These are phyloP conservation scores for Liquidambar formosana DNA, from an alignment of 164 flowering plant genomes.

Conservation along the genomic window DNA sequence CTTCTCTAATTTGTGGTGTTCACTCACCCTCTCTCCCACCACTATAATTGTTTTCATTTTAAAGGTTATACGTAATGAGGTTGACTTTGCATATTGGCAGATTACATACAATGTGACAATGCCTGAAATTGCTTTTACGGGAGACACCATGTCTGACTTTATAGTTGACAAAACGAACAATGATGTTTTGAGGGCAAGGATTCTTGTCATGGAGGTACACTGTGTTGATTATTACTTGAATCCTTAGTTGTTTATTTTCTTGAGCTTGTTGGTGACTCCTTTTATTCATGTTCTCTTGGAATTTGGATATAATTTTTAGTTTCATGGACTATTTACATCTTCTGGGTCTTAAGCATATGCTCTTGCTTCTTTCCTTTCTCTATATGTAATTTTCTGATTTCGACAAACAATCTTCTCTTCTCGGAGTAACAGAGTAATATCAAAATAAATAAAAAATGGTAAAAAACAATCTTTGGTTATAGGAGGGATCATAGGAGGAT, in stretches of 20 bases:
- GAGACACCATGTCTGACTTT: slow-evolving; percentile 92
- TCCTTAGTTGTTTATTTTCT: background rate
- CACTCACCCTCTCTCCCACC: background rate
- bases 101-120: slow-evolving; percentile 64
- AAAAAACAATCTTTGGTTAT: background rate
- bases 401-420: background rate
- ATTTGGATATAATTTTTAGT: background rate
- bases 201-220: slow-evolving; percentile 88
- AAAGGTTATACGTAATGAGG: background rate
- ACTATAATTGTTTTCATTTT: background rate
- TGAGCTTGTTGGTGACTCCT: background rate
- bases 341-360: background rate
- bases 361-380: background rate
- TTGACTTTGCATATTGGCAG: slow-evolving; percentile 42
- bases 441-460: no score
- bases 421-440: background rate
- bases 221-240: background rate
- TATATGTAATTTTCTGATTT: background rate
- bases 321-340: background rate
- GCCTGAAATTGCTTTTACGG: slow-evolving; percentile 96
- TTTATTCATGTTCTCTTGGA: background rate
- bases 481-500: background rate
- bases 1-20: slow-evolving; percentile 2
- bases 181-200: slow-evolving; percentile 70
- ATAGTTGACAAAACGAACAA: slow-evolving; percentile 51